Evolutionary conservation across 192 early-diverging fungal species (phyloP).

Genomic region (Backusella sp.): DNA sequence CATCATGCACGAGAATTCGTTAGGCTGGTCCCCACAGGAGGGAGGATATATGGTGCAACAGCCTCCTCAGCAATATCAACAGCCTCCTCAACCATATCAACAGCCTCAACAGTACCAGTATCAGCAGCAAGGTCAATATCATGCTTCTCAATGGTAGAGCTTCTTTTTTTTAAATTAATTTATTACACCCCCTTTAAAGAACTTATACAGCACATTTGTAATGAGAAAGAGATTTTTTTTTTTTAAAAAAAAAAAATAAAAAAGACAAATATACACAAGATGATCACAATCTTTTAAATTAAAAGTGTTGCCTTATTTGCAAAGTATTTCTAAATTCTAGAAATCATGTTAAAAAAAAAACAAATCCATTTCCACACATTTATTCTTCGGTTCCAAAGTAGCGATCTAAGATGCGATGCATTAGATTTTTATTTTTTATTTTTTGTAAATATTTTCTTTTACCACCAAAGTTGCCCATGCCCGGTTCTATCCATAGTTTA

Average conservation of each 20-base stretch:
- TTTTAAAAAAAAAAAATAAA: too few species aligned
- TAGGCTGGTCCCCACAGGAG: not conserved
- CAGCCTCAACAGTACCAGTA: not conserved
- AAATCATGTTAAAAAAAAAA: not conserved
- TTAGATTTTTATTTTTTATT: not conserved
- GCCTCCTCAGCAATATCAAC: not conserved
- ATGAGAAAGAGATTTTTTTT: not conserved
- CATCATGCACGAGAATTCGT: constrained; percentile 34
- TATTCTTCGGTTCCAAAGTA: constrained; percentile 57
- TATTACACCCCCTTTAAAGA: not conserved
- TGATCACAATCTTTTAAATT: not conserved
- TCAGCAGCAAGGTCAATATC: constrained; percentile 41
- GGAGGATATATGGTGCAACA: not conserved
- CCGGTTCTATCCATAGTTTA: constrained; percentile 73
- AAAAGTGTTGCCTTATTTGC: not conserved
- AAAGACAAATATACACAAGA: too few species aligned
- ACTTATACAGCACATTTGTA: constrained; percentile 2
- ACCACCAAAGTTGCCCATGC: constrained; percentile 86
- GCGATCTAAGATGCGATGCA: constrained; percentile 36
- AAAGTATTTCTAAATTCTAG: not conserved
- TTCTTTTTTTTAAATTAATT: not conserved
- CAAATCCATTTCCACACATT: not conserved
- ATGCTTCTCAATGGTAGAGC: constrained; percentile 27
- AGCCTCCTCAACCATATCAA: too few species aligned
- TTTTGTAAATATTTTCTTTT: not conserved